These are phyloP conservation scores for Colletotrichum orbiculare DNA, from an alignment of 2,329 filamentous ascomycete genomes.

Conservation along the genomic window DNA sequence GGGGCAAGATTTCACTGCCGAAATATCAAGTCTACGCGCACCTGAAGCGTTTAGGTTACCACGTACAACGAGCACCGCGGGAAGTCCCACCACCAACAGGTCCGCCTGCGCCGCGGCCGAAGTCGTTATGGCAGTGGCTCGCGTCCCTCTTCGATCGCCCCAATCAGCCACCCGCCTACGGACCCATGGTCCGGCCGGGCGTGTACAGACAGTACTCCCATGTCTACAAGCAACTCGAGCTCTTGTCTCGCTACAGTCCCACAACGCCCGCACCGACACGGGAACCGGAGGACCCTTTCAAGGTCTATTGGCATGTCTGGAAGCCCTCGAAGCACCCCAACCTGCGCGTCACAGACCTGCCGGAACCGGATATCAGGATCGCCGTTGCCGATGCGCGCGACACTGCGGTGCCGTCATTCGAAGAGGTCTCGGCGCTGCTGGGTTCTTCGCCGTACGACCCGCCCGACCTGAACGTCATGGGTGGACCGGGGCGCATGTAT, in stretches of 20 bases:
- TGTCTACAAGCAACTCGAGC: constrained; percentile 80
- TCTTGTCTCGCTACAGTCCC: constrained; percentile 78
- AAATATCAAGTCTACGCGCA: constrained; percentile 90
- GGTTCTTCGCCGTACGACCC: constrained; percentile 78
- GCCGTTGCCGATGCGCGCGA: constrained; percentile 82
- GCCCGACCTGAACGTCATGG: constrained; percentile 51
- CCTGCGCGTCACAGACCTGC: constrained; percentile 84
- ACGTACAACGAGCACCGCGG: constrained; percentile 75
- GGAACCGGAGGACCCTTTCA: constrained; percentile 66
- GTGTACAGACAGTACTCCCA: constrained; percentile 73
- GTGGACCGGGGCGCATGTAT: constrained; percentile 69
- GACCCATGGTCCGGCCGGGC: constrained; percentile 71
- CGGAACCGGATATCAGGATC: constrained; percentile 84
- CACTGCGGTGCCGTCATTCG: constrained; percentile 77
- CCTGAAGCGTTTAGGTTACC: constrained; percentile 85
- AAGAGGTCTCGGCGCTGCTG: constrained; percentile 77
- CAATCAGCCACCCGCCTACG: constrained; percentile 50
- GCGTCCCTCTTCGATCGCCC: constrained; percentile 56
- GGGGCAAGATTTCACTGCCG: constrained; percentile 74
- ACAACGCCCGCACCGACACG: constrained; percentile 42
- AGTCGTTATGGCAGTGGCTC: constrained; percentile 64
- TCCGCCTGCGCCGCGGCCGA: constrained; percentile 34
- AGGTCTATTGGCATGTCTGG: constrained; percentile 84
- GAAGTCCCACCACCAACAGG: background rate
- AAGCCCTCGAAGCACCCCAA: constrained; percentile 69